These are phyloP conservation scores for Parachlorella kessleri DNA, from an alignment of 139 green algal genomes.

Conservation along the genomic window DNA sequence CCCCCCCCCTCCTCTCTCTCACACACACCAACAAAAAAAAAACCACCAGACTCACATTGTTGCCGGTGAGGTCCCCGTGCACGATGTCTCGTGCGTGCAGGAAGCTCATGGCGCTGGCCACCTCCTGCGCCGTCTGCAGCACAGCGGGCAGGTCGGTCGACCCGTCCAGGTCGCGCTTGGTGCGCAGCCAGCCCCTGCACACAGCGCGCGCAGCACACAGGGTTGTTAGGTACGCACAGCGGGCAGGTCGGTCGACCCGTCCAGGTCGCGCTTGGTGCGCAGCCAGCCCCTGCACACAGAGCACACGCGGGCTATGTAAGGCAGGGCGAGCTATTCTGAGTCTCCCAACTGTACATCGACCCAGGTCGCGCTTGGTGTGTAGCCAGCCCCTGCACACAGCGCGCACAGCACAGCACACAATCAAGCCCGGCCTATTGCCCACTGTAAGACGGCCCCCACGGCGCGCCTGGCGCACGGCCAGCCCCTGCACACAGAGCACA, in stretches of 20 bases:
- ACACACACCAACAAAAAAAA: too few species aligned
- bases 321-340: too few species aligned
- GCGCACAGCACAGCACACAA: too few species aligned
- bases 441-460: not conserved
- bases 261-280: not conserved
- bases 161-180: not conserved
- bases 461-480: not conserved
- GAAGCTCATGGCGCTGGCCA: not conserved
- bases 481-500: not conserved
- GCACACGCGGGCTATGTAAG: too few species aligned
- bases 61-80: not conserved
- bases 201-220: too few species aligned
- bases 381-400: not conserved
- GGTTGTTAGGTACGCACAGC: too few species aligned
- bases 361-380: not conserved
- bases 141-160: not conserved
- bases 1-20: too few species aligned
- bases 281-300: not conserved
- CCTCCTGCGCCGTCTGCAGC: not conserved
- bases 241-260: not conserved
- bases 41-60: too few species aligned
- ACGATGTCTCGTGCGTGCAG: not conserved
- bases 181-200: not conserved
- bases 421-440: too few species aligned
- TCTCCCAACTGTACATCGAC: too few species aligned